Percentiles rank a stretch among this genome's conserved stretches.
Conservation (phyloP, 345 rosid species). For the Eucalyptus marginata region DNA sequence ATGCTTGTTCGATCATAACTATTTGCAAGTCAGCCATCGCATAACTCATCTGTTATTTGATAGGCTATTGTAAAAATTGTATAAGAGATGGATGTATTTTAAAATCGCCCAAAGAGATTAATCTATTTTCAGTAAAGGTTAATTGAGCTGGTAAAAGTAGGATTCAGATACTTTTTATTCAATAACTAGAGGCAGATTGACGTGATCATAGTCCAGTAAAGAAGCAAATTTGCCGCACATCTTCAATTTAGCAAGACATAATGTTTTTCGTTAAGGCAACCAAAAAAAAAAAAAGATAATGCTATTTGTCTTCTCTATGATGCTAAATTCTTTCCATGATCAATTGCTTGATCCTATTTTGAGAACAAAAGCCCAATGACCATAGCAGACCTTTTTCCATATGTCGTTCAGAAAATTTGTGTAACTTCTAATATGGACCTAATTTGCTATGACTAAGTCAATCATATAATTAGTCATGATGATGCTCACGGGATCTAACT, state of each 20-base stretch:
- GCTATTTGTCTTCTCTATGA: background rate
- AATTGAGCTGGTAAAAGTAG: background rate
- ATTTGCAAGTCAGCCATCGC: background rate
- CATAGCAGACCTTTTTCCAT: background rate
- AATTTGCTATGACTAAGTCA: background rate
- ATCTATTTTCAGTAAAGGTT: too few relatives aligned
- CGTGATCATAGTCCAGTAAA: too few relatives aligned
- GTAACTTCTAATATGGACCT: background rate
- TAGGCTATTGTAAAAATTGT: background rate
- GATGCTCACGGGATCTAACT: background rate
- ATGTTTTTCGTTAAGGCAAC: too few relatives aligned
- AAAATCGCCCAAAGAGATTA: background rate
- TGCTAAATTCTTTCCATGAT: background rate
- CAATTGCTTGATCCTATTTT: background rate
- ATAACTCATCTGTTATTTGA: too few relatives aligned
- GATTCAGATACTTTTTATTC: too few relatives aligned
- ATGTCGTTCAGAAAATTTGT: background rate
- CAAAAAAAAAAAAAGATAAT: too few relatives aligned
- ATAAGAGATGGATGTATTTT: background rate
- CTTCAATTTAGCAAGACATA: background rate
- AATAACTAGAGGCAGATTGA: too few relatives aligned
- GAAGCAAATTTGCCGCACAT: too few relatives aligned
- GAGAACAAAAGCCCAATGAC: background rate
- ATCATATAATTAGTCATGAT: background rate
- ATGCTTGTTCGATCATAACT: background rate